Conservation (phyloP, 169 alveolate species). For the Eimeria brunetti region DNA sequence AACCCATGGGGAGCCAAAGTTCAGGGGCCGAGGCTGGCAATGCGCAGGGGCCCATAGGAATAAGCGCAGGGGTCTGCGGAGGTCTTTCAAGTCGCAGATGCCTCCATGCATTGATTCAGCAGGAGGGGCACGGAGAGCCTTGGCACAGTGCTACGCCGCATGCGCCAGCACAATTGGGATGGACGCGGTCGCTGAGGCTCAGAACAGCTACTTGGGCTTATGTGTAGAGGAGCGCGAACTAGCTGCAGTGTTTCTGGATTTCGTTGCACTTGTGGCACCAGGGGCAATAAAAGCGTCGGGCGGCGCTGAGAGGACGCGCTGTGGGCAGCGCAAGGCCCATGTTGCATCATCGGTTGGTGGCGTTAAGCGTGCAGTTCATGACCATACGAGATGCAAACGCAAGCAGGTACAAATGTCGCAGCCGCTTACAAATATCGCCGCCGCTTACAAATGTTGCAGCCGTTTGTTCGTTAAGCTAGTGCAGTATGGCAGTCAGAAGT, state of each 20-base stretch:
- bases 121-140: constrained; percentile 34
- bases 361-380: not conserved
- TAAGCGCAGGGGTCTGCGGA: not conserved
- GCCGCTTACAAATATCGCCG: too few species aligned
- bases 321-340: not conserved
- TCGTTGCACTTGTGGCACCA: constrained; percentile 35
- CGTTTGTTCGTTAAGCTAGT: too few species aligned
- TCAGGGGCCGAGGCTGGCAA: not conserved
- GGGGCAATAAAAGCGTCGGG: not conserved
- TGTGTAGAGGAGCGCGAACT: constrained; percentile 45
- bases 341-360: not conserved
- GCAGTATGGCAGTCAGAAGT: not conserved
- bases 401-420: constrained; percentile 24
- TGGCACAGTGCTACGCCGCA: constrained; percentile 39
- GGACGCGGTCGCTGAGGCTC: constrained; percentile 54
- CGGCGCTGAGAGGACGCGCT: not conserved
- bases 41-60: not conserved
- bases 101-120: not conserved
- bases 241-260: constrained; percentile 13
- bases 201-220: constrained; percentile 25
- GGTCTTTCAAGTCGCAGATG: constrained; percentile 9
- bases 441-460: not conserved
- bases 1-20: not conserved
- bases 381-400: not conserved
- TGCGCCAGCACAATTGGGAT: constrained; percentile 34